phyloP scores from a whole-genome alignment of 257 asterid genomes.

The Gynochthodes officinalis region DNA sequence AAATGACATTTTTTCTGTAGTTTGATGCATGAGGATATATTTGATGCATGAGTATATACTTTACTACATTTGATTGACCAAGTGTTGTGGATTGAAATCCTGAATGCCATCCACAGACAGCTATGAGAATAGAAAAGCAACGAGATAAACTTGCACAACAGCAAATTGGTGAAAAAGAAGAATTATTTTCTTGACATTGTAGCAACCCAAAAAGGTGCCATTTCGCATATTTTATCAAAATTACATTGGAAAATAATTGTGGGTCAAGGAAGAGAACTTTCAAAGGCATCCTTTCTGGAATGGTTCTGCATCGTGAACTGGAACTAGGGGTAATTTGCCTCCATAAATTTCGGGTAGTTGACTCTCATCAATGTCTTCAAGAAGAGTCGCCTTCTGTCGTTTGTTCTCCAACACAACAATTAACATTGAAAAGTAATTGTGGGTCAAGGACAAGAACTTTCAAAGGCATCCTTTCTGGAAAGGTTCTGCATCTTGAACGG shows the following conservation, averaged over 20 bases:
- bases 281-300: no score
- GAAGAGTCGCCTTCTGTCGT: conserved; percentile 45
- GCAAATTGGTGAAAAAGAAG: no score
- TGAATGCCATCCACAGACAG: not conserved
- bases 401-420: conserved; percentile 36
- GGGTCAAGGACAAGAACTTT: not conserved
- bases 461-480: not conserved
- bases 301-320: conserved; percentile 50
- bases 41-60: not conserved
- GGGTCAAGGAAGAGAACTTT: not conserved
- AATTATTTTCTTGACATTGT: no score
- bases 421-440: no score
- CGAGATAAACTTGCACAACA: no score
- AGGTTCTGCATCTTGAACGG: conserved; percentile 49
- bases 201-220: no score
- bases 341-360: conserved; percentile 82
- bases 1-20: not conserved
- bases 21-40: not conserved
- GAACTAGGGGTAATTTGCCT: conserved; percentile 66
- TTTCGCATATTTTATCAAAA: no score
- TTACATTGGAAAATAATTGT: no score
- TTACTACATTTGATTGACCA: not conserved
- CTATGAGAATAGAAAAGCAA: no score
- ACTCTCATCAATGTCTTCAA: conserved; percentile 63
- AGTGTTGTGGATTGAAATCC: not conserved